A percentile compares a stretch with the other conserved stretches of the same genome.
These are phyloP conservation scores for Candolleomyces aberdarensis DNA, from an alignment of 768 basidiomycete species.

Conservation along the genomic window DNA sequence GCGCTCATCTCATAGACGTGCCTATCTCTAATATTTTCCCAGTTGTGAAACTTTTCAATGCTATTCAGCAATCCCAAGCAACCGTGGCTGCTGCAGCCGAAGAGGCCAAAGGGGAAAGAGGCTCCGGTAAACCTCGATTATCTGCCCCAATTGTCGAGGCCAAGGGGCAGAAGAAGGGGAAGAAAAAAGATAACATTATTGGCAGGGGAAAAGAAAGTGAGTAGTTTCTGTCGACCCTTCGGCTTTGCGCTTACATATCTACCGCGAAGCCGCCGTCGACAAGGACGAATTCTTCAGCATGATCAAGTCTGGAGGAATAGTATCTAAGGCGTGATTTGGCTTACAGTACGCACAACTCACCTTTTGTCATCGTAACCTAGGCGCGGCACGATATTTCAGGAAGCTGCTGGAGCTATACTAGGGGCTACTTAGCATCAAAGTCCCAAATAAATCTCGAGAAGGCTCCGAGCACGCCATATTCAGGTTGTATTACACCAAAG, in stretches of 20 bases:
- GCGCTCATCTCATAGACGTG: not conserved
- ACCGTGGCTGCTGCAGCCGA: constrained; percentile 50
- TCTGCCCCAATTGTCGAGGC: constrained; percentile 58
- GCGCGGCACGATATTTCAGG: not conserved
- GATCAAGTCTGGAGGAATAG: constrained; percentile 77
- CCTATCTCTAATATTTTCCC: constrained; percentile 5
- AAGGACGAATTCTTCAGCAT: constrained; percentile 80
- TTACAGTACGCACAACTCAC: not conserved
- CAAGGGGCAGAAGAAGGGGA: constrained; percentile 49
- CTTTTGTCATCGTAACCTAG: constrained; percentile 11
- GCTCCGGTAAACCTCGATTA: constrained; percentile 70
- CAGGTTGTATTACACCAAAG: constrained; percentile 10
- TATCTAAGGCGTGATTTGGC: constrained; percentile 56
- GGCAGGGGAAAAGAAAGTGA: constrained; percentile 59
- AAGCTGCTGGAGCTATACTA: no score
- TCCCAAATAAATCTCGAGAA: not conserved
- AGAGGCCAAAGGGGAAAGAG: constrained; percentile 58
- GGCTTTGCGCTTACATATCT: not conserved
- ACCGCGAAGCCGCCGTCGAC: constrained; percentile 48
- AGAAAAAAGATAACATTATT: constrained; percentile 51
- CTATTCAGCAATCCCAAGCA: constrained; percentile 77
- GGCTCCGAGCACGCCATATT: constrained; percentile 23
- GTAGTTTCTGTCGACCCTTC: not conserved
- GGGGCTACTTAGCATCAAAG: not conserved
- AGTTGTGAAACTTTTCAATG: constrained; percentile 88